Evolutionary conservation across 345 rosid species (phyloP).

Genomic region (Salix caprea): DNA sequence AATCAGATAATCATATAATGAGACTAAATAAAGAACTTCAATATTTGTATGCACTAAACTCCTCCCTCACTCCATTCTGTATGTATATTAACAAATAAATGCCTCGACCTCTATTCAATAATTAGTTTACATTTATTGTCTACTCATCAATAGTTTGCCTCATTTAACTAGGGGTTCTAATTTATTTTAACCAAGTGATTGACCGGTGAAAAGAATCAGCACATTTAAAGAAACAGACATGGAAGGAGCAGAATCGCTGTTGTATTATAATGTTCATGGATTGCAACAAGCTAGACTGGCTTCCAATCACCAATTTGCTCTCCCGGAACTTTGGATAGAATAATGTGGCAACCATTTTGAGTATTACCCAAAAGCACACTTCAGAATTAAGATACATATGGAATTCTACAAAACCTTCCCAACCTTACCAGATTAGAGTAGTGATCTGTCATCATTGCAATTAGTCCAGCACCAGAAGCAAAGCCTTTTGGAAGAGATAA

Average conservation of each 20-base stretch:
- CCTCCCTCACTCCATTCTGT: background rate
- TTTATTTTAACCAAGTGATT: background rate
- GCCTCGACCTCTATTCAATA: background rate
- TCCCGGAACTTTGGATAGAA: background rate
- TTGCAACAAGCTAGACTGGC: background rate
- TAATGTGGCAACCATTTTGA: background rate
- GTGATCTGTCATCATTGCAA: constrained; percentile 89
- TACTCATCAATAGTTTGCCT: background rate
- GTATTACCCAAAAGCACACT: background rate
- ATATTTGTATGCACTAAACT: background rate
- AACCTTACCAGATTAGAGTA: constrained; percentile 59
- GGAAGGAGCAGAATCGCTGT: background rate
- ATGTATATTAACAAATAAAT: background rate
- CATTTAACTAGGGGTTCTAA: background rate
- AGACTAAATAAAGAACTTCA: background rate
- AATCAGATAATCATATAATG: background rate
- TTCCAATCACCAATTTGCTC: background rate
- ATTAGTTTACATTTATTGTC: background rate
- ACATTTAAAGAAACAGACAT: background rate
- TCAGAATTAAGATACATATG: constrained; percentile 6
- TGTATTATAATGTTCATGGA: background rate
- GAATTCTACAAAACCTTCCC: background rate
- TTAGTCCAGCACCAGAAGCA: constrained; percentile 77
- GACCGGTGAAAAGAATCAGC: background rate
- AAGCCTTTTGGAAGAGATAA: constrained; percentile 85